phyloP scores from a whole-genome alignment of 306 rosid species.

The Nissolia schottii region DNA sequence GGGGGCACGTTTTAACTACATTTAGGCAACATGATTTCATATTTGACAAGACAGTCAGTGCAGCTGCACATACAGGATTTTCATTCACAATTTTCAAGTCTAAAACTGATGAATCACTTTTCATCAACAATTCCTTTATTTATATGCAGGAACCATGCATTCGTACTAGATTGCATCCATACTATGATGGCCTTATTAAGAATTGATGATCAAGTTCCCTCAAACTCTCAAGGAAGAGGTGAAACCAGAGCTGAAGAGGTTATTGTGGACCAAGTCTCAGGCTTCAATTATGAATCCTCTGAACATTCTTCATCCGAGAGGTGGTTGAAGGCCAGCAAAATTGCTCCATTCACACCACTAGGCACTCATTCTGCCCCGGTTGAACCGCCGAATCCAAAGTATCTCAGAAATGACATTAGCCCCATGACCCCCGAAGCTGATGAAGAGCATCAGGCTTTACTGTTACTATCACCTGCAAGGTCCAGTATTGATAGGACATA shows the following conservation, averaged over 20 bases:
- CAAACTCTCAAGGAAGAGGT: constrained; percentile 17
- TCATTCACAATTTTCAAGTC: too few species aligned
- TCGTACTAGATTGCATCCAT: constrained; percentile 44
- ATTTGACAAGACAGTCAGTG: too few species aligned
- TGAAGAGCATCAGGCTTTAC: constrained; percentile 14
- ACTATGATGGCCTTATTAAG: constrained; percentile 40
- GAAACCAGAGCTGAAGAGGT: constrained; percentile 14
- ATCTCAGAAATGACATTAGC: neutral
- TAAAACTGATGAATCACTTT: neutral
- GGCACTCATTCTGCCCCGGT: constrained; percentile 28
- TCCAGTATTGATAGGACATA: constrained; percentile 39
- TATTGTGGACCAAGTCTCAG: constrained; percentile 17
- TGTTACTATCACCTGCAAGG: constrained; percentile 12
- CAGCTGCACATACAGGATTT: too few species aligned
- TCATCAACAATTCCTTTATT: constrained; percentile 2
- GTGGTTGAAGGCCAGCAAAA: constrained; percentile 29
- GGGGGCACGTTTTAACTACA: too few species aligned
- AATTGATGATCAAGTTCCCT: constrained; percentile 19
- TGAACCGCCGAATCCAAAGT: constrained; percentile 22
- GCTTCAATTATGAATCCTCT: constrained; percentile 30
- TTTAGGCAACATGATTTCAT: too few species aligned
- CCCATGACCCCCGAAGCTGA: constrained; percentile 28
- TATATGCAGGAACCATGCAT: constrained; percentile 38
- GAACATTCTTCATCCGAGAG: constrained; percentile 37
- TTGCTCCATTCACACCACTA: constrained; percentile 33